Percentiles rank a stretch among this genome's conserved stretches.
phyloP scores from a whole-genome alignment of 1,139 yeast species.

The Zygosaccharomyces pseudobailii region DNA sequence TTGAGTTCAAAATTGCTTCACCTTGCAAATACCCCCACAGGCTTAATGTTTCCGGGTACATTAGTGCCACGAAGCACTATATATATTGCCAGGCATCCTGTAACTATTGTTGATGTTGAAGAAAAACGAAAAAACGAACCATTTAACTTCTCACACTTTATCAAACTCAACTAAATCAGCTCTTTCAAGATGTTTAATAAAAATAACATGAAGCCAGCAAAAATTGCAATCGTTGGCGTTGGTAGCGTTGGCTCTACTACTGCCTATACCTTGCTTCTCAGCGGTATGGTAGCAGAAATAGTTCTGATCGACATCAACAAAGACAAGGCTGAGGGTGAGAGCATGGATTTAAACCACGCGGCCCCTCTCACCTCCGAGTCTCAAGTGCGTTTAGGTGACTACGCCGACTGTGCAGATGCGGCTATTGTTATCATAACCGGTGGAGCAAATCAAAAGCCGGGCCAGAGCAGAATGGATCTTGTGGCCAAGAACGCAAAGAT shows the following conservation, averaged over 20 bases:
- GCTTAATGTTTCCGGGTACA: too few species aligned
- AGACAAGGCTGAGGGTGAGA: conserved; percentile 9
- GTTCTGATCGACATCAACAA: conserved; percentile 9
- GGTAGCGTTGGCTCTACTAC: neutral
- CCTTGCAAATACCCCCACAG: neutral
- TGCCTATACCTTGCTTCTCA: neutral
- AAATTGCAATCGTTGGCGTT: neutral
- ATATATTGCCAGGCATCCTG: too few species aligned
- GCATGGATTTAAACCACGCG: conserved; percentile 11
- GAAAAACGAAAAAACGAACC: neutral
- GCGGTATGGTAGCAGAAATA: conserved; percentile 8
- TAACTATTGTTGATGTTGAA: neutral
- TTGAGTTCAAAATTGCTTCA: neutral
- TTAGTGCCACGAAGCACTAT: too few species aligned
- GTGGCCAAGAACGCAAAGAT: conserved; percentile 8
- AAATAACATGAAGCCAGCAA: neutral
- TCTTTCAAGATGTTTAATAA: neutral
- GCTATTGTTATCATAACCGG: conserved; percentile 10
- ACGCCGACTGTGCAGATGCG: conserved; percentile 9
- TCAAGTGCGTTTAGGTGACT: conserved; percentile 6
- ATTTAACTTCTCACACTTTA: neutral
- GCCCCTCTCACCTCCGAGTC: conserved; percentile 6
- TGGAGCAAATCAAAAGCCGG: conserved; percentile 9
- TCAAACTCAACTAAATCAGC: neutral
- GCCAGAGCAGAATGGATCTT: conserved; percentile 11